These are phyloP conservation scores for Sporothrix protearum DNA, from an alignment of 2,329 filamentous ascomycete genomes.

Conservation along the genomic window DNA sequence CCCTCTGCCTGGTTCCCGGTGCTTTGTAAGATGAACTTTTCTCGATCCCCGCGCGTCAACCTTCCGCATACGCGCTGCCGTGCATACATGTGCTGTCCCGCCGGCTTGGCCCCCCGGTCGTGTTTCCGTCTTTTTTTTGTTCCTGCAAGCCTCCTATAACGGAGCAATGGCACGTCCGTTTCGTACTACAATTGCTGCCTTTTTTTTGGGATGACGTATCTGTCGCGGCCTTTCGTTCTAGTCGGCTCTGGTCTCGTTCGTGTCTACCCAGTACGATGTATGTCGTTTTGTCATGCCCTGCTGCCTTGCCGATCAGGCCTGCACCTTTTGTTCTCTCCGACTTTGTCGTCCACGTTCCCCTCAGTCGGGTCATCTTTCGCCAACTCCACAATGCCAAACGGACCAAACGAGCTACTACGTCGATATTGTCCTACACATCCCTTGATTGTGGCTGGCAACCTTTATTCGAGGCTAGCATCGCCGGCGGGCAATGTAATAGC, in stretches of 20 bases:
- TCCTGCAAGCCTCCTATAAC: neutral
- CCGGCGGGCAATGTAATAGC: neutral
- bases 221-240: slow-evolving; percentile 6
- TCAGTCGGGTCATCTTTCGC: neutral
- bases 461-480: neutral
- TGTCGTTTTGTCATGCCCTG: neutral
- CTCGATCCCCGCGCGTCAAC: neutral
- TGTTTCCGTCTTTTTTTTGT: neutral
- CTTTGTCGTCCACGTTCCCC: neutral
- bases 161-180: slow-evolving; percentile 6
- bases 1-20: neutral
- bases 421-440: neutral
- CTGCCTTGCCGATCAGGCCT: slow-evolving; percentile 16
- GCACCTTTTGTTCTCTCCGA: neutral
- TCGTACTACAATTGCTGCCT: neutral
- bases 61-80: neutral
- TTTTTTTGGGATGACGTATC: neutral
- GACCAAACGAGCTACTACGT: neutral
- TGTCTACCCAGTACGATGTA: neutral
- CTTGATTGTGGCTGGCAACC: slow-evolving; percentile 1
- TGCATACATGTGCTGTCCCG: too few species aligned
- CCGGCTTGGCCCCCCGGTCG: neutral
- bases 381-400: neutral
- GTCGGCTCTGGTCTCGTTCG: neutral
- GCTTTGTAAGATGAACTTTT: neutral